phyloP scores from a whole-genome alignment of 352 stramenopile species.

The Phytophthora chlamydospora region DNA sequence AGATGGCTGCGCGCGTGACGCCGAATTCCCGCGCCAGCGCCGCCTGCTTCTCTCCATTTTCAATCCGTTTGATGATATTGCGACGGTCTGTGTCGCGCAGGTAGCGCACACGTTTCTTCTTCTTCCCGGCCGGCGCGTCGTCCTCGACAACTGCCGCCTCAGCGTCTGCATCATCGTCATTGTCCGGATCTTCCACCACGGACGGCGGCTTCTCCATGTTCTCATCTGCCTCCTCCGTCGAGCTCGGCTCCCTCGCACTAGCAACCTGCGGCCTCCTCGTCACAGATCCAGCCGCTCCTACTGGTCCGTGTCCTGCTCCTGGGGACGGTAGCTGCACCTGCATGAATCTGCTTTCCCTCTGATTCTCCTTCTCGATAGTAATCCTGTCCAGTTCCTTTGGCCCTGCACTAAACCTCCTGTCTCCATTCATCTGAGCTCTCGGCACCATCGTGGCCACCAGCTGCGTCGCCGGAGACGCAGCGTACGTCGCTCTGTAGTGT shows the following conservation, averaged over 20 bases:
- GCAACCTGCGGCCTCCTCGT: no score
- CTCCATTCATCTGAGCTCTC: neutral
- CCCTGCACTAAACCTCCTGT: no score
- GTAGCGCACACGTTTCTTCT: conserved; percentile 60
- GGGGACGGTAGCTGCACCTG: no score
- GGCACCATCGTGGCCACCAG: conserved; percentile 1
- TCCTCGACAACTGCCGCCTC: conserved; percentile 3
- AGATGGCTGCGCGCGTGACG: conserved; percentile 73
- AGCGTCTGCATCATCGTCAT: conserved; percentile 8
- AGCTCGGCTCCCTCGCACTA: no score
- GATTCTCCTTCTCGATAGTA: no score
- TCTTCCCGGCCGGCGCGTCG: conserved; percentile 4
- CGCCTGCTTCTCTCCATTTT: conserved; percentile 70
- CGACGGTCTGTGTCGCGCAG: conserved; percentile 61
- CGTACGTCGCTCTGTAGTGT: neutral
- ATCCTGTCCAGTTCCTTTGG: no score
- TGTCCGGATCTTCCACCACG: conserved; percentile 16
- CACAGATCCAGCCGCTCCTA: no score
- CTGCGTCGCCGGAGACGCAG: neutral
- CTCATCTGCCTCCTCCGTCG: neutral
- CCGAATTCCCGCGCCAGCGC: conserved; percentile 66
- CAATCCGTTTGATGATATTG: conserved; percentile 73
- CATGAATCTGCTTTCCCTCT: no score
- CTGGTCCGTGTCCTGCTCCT: no score
- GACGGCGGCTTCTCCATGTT: conserved; percentile 1